Percentiles rank a stretch among this genome's conserved stretches.
These are phyloP conservation scores for Sporothrix humicola DNA, from an alignment of 2,329 filamentous ascomycete genomes.

Conservation along the genomic window DNA sequence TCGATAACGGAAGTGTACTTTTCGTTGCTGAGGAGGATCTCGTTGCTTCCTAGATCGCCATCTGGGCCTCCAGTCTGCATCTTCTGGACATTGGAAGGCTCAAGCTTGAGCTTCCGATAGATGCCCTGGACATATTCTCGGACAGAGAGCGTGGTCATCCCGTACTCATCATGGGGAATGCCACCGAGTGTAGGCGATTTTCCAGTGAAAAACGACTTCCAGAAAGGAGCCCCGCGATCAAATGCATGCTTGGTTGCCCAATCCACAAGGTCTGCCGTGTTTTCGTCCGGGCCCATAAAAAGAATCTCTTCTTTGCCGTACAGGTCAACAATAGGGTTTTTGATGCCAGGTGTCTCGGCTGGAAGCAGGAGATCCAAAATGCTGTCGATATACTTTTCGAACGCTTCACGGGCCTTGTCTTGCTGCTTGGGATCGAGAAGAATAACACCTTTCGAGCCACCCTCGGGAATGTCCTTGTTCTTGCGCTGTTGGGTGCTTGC, in stretches of 20 bases:
- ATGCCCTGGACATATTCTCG: constrained; percentile 96
- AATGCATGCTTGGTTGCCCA: constrained; percentile 98
- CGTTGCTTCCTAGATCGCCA: constrained; percentile 95
- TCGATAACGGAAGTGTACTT: constrained; percentile 97
- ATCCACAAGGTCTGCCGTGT: constrained; percentile 94
- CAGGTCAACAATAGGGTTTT: constrained; percentile 96
- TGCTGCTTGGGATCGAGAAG: constrained; percentile 92
- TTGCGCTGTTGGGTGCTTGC: constrained; percentile 99
- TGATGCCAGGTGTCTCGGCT: constrained; percentile 91
- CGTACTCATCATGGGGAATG: constrained; percentile 94
- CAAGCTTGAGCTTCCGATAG: constrained; percentile 92
- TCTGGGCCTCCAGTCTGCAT: constrained; percentile 98
- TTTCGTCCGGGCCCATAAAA: constrained; percentile 99
- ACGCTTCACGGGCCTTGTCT: constrained; percentile 87
- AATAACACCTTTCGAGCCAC: constrained; percentile 96
- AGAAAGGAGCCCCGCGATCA: constrained; percentile 88
- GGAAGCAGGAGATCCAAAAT: constrained; percentile 93
- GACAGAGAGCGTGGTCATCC: constrained; percentile 97
- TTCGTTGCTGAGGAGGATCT: constrained; percentile 94
- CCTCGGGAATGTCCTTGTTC: constrained; percentile 99
- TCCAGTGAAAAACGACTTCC: constrained; percentile 99
- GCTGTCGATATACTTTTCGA: constrained; percentile 99
- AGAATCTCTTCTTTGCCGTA: constrained; percentile 95
- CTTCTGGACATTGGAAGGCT: constrained; percentile 83
- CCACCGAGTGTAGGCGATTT: constrained; percentile 96